Percentiles rank a stretch among this genome's conserved stretches.
These are phyloP conservation scores for Carex arenaria DNA, from an alignment of 202 grass and related monocot genomes.

Conservation along the genomic window DNA sequence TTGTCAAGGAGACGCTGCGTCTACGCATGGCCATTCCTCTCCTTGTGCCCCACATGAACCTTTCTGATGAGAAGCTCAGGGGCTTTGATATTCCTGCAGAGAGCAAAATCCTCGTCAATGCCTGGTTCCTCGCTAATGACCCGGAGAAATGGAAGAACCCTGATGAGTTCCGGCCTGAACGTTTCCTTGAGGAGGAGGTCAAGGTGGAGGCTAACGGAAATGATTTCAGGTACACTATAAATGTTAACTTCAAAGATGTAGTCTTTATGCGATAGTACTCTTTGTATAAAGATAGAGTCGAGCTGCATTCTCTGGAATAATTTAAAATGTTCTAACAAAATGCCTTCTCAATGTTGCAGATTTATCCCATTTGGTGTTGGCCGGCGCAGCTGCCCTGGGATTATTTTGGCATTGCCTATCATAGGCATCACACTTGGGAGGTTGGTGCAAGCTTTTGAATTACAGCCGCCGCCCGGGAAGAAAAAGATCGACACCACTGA, in stretches of 20 bases:
- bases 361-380: slow-evolving; percentile 79
- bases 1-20: slow-evolving; percentile 79
- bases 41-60: slow-evolving; percentile 91
- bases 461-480: slow-evolving; percentile 50
- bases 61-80: slow-evolving; percentile 54
- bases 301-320: neutral
- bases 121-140: slow-evolving; percentile 80
- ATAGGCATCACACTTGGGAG: slow-evolving; percentile 64
- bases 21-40: slow-evolving; percentile 91
- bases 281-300: neutral
- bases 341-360: slow-evolving; percentile 11
- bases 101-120: slow-evolving; percentile 80
- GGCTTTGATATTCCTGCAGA: slow-evolving; percentile 81
- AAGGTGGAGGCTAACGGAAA: slow-evolving; percentile 64
- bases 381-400: slow-evolving; percentile 72
- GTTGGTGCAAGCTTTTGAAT: slow-evolving; percentile 65
- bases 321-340: slow-evolving; percentile 3
- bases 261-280: neutral
- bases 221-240: slow-evolving; percentile 45
- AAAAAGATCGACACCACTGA: slow-evolving; percentile 59
- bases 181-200: slow-evolving; percentile 76
- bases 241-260: neutral
- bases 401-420: slow-evolving; percentile 72
- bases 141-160: slow-evolving; percentile 56
- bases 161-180: slow-evolving; percentile 65